Base-by-base conservation (phyloP, 371 early-diverging fungal genomes). In the Phascolomyces articulosus region DNA sequence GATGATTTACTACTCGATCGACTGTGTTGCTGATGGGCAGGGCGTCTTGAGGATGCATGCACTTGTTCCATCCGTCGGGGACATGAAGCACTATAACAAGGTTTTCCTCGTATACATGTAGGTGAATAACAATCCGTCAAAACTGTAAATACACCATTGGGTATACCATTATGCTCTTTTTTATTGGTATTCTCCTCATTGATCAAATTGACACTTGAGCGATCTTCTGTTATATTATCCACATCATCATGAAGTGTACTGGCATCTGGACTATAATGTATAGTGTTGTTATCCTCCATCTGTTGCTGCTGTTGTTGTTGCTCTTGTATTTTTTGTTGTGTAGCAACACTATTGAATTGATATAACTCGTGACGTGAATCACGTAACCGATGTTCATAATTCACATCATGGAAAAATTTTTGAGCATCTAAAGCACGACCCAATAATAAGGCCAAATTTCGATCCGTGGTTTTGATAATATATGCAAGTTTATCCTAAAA, bases 41-140 rank as follows among this genome's bases (percentile, higher is more conserved):
- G 44, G 15, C 64, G 24, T 31, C 58, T 34, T n/a, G 56, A 27
- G 40, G n/a, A n/a, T n/a, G 47, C 34, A 29, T 58, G 64, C 10
- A 58, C 16, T 44, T 87, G 87, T 65, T 89, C 90, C 24, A 89
- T 55, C 20, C 91, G 76, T 20, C 91, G 76, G 7, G 96, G 95
- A 65, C 96, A 96, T 1, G 88, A 79, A 20, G 88, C 84, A 59
- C 92, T 90, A 79, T 96, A 96, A 76, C 96, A 96, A 4, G 91
- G 72, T 44, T 70, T 83, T 23, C 89, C 91, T 18, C 82, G 73
- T 1, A 92, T 81, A 70, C 97, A 97, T 0, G 95, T 95, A 0
- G 96, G 93, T 23, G 94, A 93, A 73, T 95, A 96, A 71, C 97
- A 97, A 54, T 91, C 91, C 0, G 96, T 90, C 64, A 96, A 75